Evolutionary conservation across 2,329 filamentous ascomycete genomes (phyloP), one percentile per base, ranked within the genome.

Genomic region (Cladosporium velox): DNA sequence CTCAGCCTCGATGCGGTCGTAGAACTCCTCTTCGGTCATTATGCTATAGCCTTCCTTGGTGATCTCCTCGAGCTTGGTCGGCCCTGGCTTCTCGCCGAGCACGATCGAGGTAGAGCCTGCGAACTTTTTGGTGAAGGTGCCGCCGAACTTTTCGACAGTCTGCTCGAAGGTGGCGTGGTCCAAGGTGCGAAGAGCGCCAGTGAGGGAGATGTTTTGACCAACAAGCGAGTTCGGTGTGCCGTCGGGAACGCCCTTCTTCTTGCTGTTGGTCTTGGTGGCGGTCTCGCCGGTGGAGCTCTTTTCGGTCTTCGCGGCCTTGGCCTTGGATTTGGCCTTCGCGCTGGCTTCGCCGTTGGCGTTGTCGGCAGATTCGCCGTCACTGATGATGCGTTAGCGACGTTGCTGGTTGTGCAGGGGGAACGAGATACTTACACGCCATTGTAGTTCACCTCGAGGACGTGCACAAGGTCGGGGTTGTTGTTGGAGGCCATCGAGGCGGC

Each of bases 41-140:
- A 67, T 70, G 35, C 49, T 47, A 24, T 67, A 55, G 38, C 58
- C 60, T 24, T 67, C 66, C 26, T 67, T 63, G 21, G 65, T 55
- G 63, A 70, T 70, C 62, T 72, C 69, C 18, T 67, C 66, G 6
- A 72, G 35, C 64, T 72, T 72, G 66, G 69, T 70, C 44, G 64
- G 44, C 15, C 70, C 69, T 60, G 70, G 34, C 44, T 66, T 64
- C 24, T 57, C 38, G 8, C 69, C 67, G 12, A 67, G 52, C 51
- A 70, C 67, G 24, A 70, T 54, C 14, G 44, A 64, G 52, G 67
- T 66, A 49, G 59, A 58, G 6, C 67, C 64, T 3, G 49, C 64
- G 24, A 70, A 30, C 67, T 70, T 68, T 15, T 38, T 66, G 44
- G 60, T 60, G 18, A 66, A 44, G 8, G 35, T 35, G 4, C 63